Evolutionary conservation across 2,329 filamentous ascomycete species (phyloP).

Genomic region (Aspergillus ochraceus): DNA sequence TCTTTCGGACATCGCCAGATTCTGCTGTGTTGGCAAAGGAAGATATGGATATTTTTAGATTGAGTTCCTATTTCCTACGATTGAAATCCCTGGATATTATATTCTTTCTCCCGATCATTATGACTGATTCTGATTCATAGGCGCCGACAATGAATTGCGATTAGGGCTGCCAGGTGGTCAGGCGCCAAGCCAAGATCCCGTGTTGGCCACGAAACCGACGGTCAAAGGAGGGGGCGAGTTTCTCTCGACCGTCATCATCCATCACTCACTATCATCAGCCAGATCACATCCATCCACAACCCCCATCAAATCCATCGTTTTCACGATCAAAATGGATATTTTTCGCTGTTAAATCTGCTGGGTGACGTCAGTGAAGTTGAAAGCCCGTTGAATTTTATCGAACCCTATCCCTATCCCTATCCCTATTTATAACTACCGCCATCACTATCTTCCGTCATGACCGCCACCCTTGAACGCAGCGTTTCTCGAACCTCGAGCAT

Average conservation of each 20-base stretch:
- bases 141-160: neutral
- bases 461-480: constrained; percentile 37
- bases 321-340: constrained; percentile 16
- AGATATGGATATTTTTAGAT: neutral
- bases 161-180: neutral
- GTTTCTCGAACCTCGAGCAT: constrained; percentile 40
- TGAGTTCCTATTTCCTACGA: neutral
- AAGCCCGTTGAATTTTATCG: neutral
- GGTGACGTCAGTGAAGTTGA: neutral
- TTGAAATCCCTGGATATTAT: no score
- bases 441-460: constrained; percentile 24
- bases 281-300: constrained; percentile 9
- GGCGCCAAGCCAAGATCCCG: neutral
- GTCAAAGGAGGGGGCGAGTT: neutral
- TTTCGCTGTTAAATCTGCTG: neutral
- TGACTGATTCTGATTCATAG: neutral
- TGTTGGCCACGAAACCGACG: neutral
- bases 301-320: neutral
- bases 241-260: constrained; percentile 2
- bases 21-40: neutral
- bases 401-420: constrained; percentile 5
- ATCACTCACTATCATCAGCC: constrained; percentile 3
- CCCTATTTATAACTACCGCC: neutral
- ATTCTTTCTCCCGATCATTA: neutral
- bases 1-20: neutral